Conservation (phyloP, 306 rosid genomes). For the Pyrus bretschneideri region DNA sequence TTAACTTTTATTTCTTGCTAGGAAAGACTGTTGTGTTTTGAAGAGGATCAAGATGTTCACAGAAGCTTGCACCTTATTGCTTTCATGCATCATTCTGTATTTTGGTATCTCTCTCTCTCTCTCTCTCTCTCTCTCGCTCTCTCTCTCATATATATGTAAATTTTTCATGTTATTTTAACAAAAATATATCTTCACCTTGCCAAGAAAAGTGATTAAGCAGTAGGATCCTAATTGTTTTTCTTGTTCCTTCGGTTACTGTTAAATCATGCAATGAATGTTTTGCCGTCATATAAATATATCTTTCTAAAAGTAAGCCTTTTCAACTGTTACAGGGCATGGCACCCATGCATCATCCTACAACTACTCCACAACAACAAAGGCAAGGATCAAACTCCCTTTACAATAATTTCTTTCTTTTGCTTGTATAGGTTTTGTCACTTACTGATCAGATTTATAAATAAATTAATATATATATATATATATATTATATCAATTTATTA, state of each 20-base stretch:
- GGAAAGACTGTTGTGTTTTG: not conserved
- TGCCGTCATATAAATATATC: not conserved
- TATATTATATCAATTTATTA: not conserved
- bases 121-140: slow-evolving; percentile 6
- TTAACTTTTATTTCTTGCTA: not conserved
- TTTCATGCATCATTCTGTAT: slow-evolving; percentile 29
- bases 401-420: not conserved
- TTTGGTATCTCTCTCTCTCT: slow-evolving; percentile 42
- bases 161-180: not conserved
- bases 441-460: not conserved
- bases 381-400: slow-evolving; percentile 15
- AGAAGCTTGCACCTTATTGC: slow-evolving; percentile 17
- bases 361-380: slow-evolving; percentile 58
- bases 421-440: not conserved
- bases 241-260: not conserved
- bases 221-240: not conserved
- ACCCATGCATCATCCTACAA: slow-evolving; percentile 44
- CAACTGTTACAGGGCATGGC: slow-evolving; percentile 37
- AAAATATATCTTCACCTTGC: too few species aligned
- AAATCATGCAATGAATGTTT: not conserved
- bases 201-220: not conserved
- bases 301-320: not conserved
- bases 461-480: not conserved
- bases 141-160: not conserved
- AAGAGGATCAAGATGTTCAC: slow-evolving; percentile 27